A percentile compares a stretch with the other conserved stretches of the same genome.
Conservation (phyloP, 176 grass and related monocot species). For the Zea mays region Zm-B73-REFERENCE-NAM-5.0 NC_050099.1:181926501-181927000, state of each 20-base stretch:
- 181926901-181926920: background rate
- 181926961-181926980: background rate
- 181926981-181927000: conserved; percentile 12
- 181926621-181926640: background rate
- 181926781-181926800: background rate
- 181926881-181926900: background rate
- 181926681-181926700: too few species aligned
- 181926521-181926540: conserved; percentile 30
- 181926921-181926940: background rate
- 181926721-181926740: background rate
- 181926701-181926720: background rate
- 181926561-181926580: background rate
- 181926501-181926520: conserved; percentile 58
- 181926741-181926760: background rate
- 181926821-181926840: too few species aligned
- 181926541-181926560: background rate
- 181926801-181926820: too few species aligned
- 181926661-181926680: too few species aligned
- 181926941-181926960: background rate
- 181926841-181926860: too few species aligned
- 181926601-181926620: background rate
- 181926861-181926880: background rate
- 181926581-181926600: background rate
- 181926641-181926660: too few species aligned
- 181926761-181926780: background rate